phyloP scores from a whole-genome alignment of 169 alveolate species.

The Babesia microti region DNA sequence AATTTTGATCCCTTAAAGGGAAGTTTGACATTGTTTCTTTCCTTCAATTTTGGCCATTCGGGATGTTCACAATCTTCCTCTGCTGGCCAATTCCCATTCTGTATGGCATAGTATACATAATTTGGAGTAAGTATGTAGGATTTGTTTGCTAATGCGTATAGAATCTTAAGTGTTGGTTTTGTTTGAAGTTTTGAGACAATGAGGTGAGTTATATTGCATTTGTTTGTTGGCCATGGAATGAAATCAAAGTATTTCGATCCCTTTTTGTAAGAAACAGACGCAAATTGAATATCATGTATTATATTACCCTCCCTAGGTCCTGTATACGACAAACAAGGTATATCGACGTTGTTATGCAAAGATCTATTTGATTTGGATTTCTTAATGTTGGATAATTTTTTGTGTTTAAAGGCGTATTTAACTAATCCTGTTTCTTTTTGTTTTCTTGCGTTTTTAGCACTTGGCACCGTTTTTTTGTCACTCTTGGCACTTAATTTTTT shows the following conservation, averaged over 20 bases:
- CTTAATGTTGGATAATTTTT: no score
- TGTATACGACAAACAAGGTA: conserved; percentile 1
- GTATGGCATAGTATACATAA: conserved; percentile 3
- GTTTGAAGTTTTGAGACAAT: conserved; percentile 1
- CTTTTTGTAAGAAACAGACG: conserved; percentile 5
- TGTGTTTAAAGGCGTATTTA: no score
- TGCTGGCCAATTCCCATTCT: conserved; percentile 8
- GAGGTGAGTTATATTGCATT: conserved; percentile 6
- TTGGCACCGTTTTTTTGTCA: no score
- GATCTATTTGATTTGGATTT: no score
- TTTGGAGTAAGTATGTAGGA: conserved; percentile 10
- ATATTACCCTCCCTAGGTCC: conserved; percentile 4
- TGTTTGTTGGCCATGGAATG: conserved; percentile 1
- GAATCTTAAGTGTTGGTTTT: conserved; percentile 14
- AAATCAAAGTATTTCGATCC: conserved; percentile 5
- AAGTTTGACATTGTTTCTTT: neutral
- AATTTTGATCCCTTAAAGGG: neutral
- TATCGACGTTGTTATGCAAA: no score
- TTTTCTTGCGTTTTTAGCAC: no score
- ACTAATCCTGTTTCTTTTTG: no score
- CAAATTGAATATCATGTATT: conserved; percentile 1
- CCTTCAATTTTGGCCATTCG: conserved; percentile 2
- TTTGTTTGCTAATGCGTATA: conserved; percentile 8
- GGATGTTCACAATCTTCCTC: conserved; percentile 14
- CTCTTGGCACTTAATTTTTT: no score